Evolutionary conservation across 2,329 filamentous ascomycete species (phyloP).

Genomic region (Plectosphaerella cucumerina): DNA sequence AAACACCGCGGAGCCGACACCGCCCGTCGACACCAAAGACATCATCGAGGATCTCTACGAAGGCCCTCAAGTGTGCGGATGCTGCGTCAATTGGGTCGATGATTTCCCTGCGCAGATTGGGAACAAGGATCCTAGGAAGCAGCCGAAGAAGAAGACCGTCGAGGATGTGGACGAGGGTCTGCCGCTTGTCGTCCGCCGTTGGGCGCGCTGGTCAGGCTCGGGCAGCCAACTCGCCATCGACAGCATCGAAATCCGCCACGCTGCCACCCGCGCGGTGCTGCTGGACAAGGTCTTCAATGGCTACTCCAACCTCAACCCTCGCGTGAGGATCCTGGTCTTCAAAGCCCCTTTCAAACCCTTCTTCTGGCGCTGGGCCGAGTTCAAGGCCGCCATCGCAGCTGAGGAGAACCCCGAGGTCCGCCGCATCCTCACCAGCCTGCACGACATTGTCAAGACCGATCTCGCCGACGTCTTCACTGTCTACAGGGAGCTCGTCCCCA

Average conservation of each 20-base stretch:
- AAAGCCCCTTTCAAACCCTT: slow-evolving; percentile 16
- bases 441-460: slow-evolving; percentile 41
- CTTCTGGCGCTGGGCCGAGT: slow-evolving; percentile 17
- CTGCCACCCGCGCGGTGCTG: slow-evolving; percentile 14
- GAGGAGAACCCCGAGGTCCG: slow-evolving; percentile 10
- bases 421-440: slow-evolving; percentile 11
- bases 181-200: slow-evolving; percentile 15
- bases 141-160: slow-evolving; percentile 1
- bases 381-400: slow-evolving; percentile 13
- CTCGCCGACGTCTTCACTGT: slow-evolving; percentile 45
- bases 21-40: neutral
- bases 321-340: slow-evolving; percentile 12
- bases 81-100: slow-evolving; percentile 23
- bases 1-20: slow-evolving; percentile 1
- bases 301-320: slow-evolving; percentile 9
- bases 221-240: slow-evolving; percentile 11
- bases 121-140: too few relatives aligned
- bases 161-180: slow-evolving; percentile 4
- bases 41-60: slow-evolving; percentile 21
- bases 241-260: slow-evolving; percentile 15
- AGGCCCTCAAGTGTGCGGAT: slow-evolving; percentile 19
- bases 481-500: slow-evolving; percentile 44
- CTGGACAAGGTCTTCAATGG: slow-evolving; percentile 13
- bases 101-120: slow-evolving; percentile 15
- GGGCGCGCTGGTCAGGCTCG: slow-evolving; percentile 8